Evolutionary conservation across 208 protist genomes (phyloP).

Genomic region (Trypanosoma platydactyli): DNA sequence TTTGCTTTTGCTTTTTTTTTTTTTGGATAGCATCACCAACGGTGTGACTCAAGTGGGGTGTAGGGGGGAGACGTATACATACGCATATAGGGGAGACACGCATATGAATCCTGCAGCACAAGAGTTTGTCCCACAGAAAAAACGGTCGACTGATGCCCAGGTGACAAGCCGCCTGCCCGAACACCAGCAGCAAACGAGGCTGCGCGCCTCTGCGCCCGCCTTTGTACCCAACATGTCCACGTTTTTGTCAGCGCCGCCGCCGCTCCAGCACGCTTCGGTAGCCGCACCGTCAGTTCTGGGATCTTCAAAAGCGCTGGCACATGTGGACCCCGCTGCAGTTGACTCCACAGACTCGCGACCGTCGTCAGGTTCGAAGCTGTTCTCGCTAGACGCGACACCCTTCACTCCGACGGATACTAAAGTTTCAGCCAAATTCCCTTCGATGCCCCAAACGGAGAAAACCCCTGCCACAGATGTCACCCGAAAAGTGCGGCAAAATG

Average conservation of each 20-base stretch:
- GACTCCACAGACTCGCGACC: background rate
- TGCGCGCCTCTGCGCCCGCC: constrained; percentile 52
- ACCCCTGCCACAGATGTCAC: background rate
- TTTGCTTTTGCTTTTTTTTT: no score
- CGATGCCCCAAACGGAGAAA: background rate
- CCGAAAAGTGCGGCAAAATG: background rate
- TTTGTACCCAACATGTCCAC: constrained; percentile 52
- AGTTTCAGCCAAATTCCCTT: constrained; percentile 22
- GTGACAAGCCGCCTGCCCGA: constrained; percentile 13
- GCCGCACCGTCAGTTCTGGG: background rate
- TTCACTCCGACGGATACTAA: constrained; percentile 35
- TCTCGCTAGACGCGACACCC: constrained; percentile 27
- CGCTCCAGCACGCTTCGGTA: constrained; percentile 16
- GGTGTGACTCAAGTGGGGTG: no score
- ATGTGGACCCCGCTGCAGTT: constrained; percentile 8
- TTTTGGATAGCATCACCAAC: no score
- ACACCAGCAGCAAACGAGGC: constrained; percentile 29
- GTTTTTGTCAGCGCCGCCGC: constrained; percentile 6
- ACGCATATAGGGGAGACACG: background rate
- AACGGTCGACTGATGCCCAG: background rate
- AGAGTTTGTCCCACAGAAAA: constrained; percentile 47
- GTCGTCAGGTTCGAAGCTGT: constrained; percentile 6
- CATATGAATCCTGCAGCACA: constrained; percentile 59
- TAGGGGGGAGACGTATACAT: constrained; percentile 3
- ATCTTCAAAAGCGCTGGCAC: background rate